Evolutionary conservation across 768 basidiomycete genomes (phyloP), one percentile per base, ranked within the genome.

Genomic region (Pleurotus citrinopileatus): DNA sequence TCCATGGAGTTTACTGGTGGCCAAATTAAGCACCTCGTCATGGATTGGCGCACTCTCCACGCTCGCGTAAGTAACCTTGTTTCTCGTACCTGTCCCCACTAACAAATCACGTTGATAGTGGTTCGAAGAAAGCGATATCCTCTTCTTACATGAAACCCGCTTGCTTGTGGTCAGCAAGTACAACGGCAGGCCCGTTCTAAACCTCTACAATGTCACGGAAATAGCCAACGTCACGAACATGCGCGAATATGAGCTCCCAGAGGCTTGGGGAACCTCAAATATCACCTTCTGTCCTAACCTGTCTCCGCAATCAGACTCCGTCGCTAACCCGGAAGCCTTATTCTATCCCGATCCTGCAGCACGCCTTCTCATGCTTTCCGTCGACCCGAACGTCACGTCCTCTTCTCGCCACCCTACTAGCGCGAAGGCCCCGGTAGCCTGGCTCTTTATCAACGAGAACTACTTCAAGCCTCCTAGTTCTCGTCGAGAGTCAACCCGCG

Each of bases 181-280:
- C 40, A 69, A 64, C 25, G 71, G 70, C 36, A 57, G 63, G 29
- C 67, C 76, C n/a, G 60, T 69, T 19, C 58, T 82, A 34, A 69
- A 71, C 52, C 66, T 80, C 36, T 81, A 79, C 65, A 75, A 77
- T 60, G 71, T 82, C 57, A 65, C 67, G 20, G 69, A 78, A 53
- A 67, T 80, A 44, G 64, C 65, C 15, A 70, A 72, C 25, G 77
- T 53, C 63, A 65, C 22, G 63, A 75, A 27, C 70, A 75, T 48
- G 53, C 77, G 78, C 54, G 77, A 79, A 52, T 83, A 82, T 61
- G 80, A 84, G 59, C 74, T 86, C 20, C 81, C 84, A 1, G 73
- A 71, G 34, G 68, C 70, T 25, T 86, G 82, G 83, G 67, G 58
- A 42, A 68, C 69, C 34, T 76, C 74, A 12, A 65, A 65, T 25